Conservation (phyloP, 495 filamentous ascomycete species). For the Lepraria neglecta region DNA sequence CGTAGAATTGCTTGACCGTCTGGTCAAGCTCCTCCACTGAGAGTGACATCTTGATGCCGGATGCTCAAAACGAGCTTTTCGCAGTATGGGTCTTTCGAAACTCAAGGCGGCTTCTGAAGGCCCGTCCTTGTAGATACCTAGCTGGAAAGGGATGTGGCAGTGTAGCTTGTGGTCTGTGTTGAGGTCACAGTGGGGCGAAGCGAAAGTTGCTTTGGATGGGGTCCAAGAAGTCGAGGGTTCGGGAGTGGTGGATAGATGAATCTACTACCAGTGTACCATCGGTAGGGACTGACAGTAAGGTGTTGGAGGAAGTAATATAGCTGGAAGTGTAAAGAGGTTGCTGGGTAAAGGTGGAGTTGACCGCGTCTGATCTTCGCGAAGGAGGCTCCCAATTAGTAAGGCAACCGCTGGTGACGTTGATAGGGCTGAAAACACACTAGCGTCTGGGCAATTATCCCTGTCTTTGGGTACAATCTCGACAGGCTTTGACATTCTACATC, state of each 20-base stretch:
- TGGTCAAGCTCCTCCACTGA: constrained; percentile 89
- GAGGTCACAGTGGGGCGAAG: constrained; percentile 1
- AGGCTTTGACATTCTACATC: too few relatives aligned
- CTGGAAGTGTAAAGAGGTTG: background rate
- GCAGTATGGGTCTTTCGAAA: background rate
- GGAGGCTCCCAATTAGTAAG: constrained; percentile 1
- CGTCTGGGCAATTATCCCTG: background rate
- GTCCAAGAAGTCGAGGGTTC: background rate
- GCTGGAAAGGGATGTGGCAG: background rate
- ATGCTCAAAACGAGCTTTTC: constrained; percentile 6
- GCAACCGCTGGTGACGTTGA: constrained; percentile 5
- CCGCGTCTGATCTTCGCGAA: background rate
- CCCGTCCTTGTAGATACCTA: background rate
- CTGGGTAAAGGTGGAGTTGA: background rate
- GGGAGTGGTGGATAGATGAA: background rate
- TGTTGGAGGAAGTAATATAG: background rate
- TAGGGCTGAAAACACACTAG: constrained; percentile 7
- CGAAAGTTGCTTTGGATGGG: background rate
- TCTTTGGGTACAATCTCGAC: too few relatives aligned
- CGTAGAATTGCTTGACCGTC: constrained; percentile 93
- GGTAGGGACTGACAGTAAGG: background rate
- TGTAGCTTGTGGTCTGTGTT: background rate
- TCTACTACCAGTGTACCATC: background rate
- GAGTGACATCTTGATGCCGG: constrained; percentile 49
- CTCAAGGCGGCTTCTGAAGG: background rate